Evolutionary conservation across 2,329 filamentous ascomycete genomes (phyloP).

Genomic region (Aureobasidium lini): DNA sequence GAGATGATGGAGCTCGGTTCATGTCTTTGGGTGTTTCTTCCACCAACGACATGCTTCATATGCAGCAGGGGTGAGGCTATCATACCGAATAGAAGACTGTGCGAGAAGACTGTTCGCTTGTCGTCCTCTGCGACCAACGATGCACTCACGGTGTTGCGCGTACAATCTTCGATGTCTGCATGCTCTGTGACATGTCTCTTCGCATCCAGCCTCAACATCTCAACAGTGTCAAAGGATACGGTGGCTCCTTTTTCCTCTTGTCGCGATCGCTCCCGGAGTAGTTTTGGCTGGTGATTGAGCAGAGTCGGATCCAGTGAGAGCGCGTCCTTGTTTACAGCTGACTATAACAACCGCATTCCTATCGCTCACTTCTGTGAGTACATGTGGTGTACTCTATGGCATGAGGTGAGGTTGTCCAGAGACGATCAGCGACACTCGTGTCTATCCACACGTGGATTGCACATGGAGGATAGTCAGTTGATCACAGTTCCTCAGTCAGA

Average conservation of each 20-base stretch:
- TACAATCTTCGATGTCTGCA: not conserved
- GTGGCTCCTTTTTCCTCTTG: too few relatives aligned
- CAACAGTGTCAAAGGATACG: too few relatives aligned
- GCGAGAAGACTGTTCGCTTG: not conserved
- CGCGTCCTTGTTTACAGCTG: too few relatives aligned
- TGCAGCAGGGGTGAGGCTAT: not conserved
- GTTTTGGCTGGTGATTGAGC: too few relatives aligned
- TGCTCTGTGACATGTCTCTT: too few relatives aligned
- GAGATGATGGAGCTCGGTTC: not conserved
- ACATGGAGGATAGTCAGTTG: constrained; percentile 8
- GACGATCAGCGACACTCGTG: constrained; percentile 3
- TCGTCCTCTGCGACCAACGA: not conserved
- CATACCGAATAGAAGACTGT: not conserved
- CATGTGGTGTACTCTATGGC: not conserved
- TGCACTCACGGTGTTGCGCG: not conserved
- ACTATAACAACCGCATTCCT: too few relatives aligned
- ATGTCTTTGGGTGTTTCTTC: not conserved
- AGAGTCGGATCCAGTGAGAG: too few relatives aligned
- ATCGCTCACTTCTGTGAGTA: not conserved
- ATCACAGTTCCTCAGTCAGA: not conserved
- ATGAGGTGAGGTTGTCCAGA: constrained; percentile 1
- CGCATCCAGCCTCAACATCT: too few relatives aligned
- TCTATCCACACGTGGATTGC: not conserved
- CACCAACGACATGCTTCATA: not conserved
- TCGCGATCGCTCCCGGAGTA: too few relatives aligned